Evolutionary conservation across 2,329 filamentous ascomycete species (phyloP), one percentile per base, ranked within the genome.

Genomic region (Talaromyces sp.): DNA sequence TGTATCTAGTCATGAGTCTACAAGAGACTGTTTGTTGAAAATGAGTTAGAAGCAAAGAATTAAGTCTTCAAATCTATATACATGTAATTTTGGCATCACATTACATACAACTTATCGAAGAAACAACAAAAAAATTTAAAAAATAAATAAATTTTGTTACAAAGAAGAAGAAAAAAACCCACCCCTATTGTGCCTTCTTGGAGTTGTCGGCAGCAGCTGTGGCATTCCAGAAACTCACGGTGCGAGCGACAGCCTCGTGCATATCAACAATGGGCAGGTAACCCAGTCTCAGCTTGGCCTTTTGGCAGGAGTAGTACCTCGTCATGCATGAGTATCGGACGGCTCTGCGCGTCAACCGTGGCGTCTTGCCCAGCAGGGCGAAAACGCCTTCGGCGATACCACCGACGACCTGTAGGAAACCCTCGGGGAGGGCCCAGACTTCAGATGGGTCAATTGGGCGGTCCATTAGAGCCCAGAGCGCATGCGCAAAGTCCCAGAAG

Each of bases 401-500:
- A 30, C 79, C 78, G 47, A 81, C 69, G 5, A 74, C 64, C 8
- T 71, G 70, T 7, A 80, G 70, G 23, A 78, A 64, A 18, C 70
- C 72, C 63, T 78, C 75, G 2, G 77, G 75, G 23, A 81, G 68
- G 23, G 68, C 70, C 72, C 75, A 79, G 34, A 79, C 76, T 61
- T 79, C 67, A 4, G 72, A 56, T 7, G 77, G 75, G 64, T 79
- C 74, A 12, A 81, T 77, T 5, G 77, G 71, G 47, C 79, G 76
- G 42, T 74, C 77, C 30, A 78, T 77, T 30, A 79, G 67, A 8
- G 80, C 82, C 91, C 91, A 98, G 54, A 96, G 83, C 44, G 87
- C 86, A 47, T 91, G 84, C 63, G 90, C 86, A 72, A 96, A 90
- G 76, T 96, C 92, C 87, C 95, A 96, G 76, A 96, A 96, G 74